Conservation (phyloP, 495 filamentous ascomycete species). For the Neurospora sp. region DNA sequence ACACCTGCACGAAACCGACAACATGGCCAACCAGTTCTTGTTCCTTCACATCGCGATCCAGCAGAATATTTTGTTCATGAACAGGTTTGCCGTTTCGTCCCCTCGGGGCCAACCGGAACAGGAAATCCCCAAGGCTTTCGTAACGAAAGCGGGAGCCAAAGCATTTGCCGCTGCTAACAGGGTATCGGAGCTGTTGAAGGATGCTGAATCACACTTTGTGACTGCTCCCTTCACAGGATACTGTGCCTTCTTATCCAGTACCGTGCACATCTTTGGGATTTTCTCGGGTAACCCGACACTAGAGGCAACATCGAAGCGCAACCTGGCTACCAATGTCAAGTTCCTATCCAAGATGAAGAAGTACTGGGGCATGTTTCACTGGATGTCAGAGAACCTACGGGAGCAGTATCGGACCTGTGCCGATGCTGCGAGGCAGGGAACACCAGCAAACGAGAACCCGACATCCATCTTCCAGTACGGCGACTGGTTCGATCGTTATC, state of each 20-base stretch:
- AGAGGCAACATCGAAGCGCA: conserved; percentile 68
- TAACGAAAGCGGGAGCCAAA: conserved; percentile 61
- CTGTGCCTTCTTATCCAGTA: conserved; percentile 84
- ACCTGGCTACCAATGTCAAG: conserved; percentile 80
- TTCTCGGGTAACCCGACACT: conserved; percentile 69
- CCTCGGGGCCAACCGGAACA: conserved; percentile 56
- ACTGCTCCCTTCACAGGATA: conserved; percentile 91
- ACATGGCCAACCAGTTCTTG: conserved; percentile 84
- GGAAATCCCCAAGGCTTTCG: conserved; percentile 71
- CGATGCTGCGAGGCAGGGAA: conserved; percentile 54
- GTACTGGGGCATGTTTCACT: conserved; percentile 97
- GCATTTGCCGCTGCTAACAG: conserved; percentile 84
- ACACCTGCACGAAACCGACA: conserved; percentile 70
- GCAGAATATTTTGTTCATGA: conserved; percentile 83
- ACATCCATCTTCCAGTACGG: conserved; percentile 87
- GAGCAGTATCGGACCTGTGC: conserved; percentile 80
- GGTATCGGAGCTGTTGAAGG: conserved; percentile 74
- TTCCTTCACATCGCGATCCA: conserved; percentile 84
- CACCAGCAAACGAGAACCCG: conserved; percentile 37
- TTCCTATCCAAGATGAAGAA: conserved; percentile 92
- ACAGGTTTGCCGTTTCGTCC: conserved; percentile 73
- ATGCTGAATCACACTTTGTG: conserved; percentile 67
- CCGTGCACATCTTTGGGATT: conserved; percentile 83
- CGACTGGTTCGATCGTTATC: conserved; percentile 95
- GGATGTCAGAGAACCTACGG: conserved; percentile 86